Evolutionary conservation across 139 green algal species (phyloP).

Genomic region (Nannochloris sp.): DNA sequence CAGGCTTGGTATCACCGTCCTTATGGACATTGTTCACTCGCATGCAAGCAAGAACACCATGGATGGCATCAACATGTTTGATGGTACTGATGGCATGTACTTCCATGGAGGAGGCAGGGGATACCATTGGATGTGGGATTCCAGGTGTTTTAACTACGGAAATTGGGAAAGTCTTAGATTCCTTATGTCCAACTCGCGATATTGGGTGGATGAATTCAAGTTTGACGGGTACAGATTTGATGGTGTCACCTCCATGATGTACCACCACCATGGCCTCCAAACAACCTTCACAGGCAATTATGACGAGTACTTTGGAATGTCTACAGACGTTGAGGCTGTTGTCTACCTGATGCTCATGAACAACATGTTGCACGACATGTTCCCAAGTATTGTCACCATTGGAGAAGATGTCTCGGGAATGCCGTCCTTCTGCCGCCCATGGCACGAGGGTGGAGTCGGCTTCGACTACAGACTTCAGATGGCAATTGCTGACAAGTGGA

Average conservation of each 20-base stretch:
- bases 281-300: slow-evolving; percentile 95
- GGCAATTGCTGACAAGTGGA: slow-evolving; percentile 99
- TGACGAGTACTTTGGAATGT: slow-evolving; percentile 95
- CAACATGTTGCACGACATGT: slow-evolving; percentile 87
- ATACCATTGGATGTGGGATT: slow-evolving; percentile 99
- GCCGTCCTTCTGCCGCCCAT: slow-evolving; percentile 84
- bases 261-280: slow-evolving; percentile 93
- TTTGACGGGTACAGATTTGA: slow-evolving; percentile 98
- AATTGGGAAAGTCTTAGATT: slow-evolving; percentile 95
- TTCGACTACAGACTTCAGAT: slow-evolving; percentile 99
- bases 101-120: slow-evolving; percentile 80
- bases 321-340: slow-evolving; percentile 83
- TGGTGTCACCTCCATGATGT: slow-evolving; percentile 97
- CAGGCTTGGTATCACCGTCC: slow-evolving; percentile 68
- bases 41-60: slow-evolving; percentile 83
- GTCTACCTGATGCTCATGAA: slow-evolving; percentile 93
- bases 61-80: slow-evolving; percentile 99
- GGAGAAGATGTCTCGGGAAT: slow-evolving; percentile 95
- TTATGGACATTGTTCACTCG: slow-evolving; percentile 81
- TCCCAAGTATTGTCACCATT: slow-evolving; percentile 81
- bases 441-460: slow-evolving; percentile 85
- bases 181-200: slow-evolving; percentile 90
- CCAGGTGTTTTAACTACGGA: slow-evolving; percentile 96
- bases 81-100: slow-evolving; percentile 85
- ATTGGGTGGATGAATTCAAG: slow-evolving; percentile 96